Percentiles rank a stretch among this genome's conserved stretches.
phyloP scores from a whole-genome alignment of 495 filamentous ascomycete species.

The Podospora fimiseda region DNA sequence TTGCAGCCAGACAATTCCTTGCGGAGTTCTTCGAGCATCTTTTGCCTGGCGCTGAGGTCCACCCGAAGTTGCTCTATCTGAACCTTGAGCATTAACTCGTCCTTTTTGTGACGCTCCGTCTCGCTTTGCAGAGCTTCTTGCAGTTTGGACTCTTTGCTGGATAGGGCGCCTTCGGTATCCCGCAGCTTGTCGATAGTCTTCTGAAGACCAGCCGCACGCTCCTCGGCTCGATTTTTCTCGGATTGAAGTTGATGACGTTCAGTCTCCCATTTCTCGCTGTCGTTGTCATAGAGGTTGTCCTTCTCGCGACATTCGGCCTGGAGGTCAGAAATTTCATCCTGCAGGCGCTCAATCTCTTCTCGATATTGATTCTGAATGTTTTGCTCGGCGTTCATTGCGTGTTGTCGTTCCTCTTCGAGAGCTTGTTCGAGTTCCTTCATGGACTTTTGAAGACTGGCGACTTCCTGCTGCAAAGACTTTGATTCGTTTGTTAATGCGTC shows the following conservation, averaged over 20 bases:
- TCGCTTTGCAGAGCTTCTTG: constrained; percentile 47
- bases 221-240: constrained; percentile 61
- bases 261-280: constrained; percentile 65
- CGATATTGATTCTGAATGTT: constrained; percentile 54
- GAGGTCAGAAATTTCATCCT: constrained; percentile 60
- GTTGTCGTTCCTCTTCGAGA: constrained; percentile 54
- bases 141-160: constrained; percentile 57
- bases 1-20: constrained; percentile 49
- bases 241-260: constrained; percentile 57
- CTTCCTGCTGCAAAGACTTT: constrained; percentile 56
- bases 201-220: constrained; percentile 63
- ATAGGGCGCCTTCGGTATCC: constrained; percentile 59
- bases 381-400: constrained; percentile 52
- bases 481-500: constrained; percentile 64
- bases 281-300: constrained; percentile 61
- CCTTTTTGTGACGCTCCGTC: constrained; percentile 36
- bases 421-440: constrained; percentile 54
- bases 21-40: constrained; percentile 36
- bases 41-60: constrained; percentile 39
- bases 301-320: constrained; percentile 69
- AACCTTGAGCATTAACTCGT: constrained; percentile 31
- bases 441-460: constrained; percentile 48
- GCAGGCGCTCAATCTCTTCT: constrained; percentile 54
- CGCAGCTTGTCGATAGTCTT: constrained; percentile 66
- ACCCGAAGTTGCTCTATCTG: constrained; percentile 43